These are phyloP conservation scores for Isochrysis galbana DNA, from an alignment of 78 protist species.

Conservation along the genomic window DNA sequence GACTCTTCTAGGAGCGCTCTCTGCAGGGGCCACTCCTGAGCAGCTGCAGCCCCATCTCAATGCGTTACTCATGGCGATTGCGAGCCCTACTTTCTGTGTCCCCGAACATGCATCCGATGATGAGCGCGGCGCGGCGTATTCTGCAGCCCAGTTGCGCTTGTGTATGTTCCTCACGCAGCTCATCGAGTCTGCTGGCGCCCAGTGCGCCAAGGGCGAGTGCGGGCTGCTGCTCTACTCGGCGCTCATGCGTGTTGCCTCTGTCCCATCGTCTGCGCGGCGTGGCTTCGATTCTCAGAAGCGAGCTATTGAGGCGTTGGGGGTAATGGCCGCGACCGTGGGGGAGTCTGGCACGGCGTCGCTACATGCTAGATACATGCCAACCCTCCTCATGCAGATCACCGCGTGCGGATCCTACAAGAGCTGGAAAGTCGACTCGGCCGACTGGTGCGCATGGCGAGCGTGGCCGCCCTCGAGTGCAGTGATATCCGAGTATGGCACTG, in stretches of 20 bases:
- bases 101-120: neutral
- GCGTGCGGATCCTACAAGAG: neutral
- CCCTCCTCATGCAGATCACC: neutral
- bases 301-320: neutral
- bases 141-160: neutral
- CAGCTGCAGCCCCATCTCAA: neutral
- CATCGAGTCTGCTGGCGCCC: neutral
- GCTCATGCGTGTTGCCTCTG: slow-evolving; percentile 11
- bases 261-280: neutral
- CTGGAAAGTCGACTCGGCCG: neutral
- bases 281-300: neutral
- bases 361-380: neutral
- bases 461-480: too few species aligned
- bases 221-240: neutral
- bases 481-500: too few species aligned
- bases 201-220: neutral
- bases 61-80: neutral
- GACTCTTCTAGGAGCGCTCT: neutral
- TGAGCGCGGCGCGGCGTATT: neutral
- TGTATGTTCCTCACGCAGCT: neutral
- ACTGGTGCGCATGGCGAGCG: too few species aligned
- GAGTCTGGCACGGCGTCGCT: neutral
- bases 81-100: neutral
- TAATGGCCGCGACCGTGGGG: neutral
- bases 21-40: neutral